phyloP scores from a whole-genome alignment of 1,139 yeast genomes.

The Saccharomycopsis phalli region DNA sequence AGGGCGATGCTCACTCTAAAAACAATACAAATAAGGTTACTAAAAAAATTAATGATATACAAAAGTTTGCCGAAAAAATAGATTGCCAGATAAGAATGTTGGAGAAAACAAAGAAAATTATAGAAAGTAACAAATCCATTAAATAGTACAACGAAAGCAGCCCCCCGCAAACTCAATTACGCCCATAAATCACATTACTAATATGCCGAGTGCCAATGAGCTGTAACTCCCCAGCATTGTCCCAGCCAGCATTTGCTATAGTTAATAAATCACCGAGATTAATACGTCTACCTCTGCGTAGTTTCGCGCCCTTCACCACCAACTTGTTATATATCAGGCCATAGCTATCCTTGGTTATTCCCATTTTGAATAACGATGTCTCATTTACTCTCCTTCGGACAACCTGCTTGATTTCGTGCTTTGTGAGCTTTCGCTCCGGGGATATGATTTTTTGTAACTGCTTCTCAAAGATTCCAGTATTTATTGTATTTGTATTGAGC shows the following conservation, averaged over 20 bases:
- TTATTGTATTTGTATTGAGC: background rate
- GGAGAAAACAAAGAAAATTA: slow-evolving; percentile 16
- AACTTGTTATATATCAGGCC: slow-evolving; percentile 47
- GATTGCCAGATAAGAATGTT: slow-evolving; percentile 19
- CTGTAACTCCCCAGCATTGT: slow-evolving; percentile 18
- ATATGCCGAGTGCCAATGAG: background rate
- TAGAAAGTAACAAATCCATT: slow-evolving; percentile 4
- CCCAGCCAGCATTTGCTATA: slow-evolving; percentile 65
- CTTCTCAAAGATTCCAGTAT: background rate
- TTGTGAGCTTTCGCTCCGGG: slow-evolving; percentile 6
- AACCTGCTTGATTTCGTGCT: slow-evolving; percentile 9
- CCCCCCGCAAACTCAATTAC: background rate
- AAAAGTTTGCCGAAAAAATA: slow-evolving; percentile 17
- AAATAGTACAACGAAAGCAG: background rate
- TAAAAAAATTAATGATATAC: slow-evolving; percentile 13
- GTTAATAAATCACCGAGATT: slow-evolving; percentile 52
- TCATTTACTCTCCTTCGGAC: slow-evolving; percentile 6
- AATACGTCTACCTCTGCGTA: slow-evolving; percentile 40
- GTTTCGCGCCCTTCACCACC: slow-evolving; percentile 47
- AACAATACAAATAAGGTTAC: slow-evolving; percentile 5
- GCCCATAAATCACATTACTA: background rate
- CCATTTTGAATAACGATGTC: slow-evolving; percentile 5
- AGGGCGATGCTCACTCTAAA: background rate
- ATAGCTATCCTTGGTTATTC: slow-evolving; percentile 37
- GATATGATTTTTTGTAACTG: background rate